Percentiles rank a stretch among this genome's conserved stretches.
Conservation (phyloP, 2,329 filamentous ascomycete species). For the Fusarium euwallaceae region DNA sequence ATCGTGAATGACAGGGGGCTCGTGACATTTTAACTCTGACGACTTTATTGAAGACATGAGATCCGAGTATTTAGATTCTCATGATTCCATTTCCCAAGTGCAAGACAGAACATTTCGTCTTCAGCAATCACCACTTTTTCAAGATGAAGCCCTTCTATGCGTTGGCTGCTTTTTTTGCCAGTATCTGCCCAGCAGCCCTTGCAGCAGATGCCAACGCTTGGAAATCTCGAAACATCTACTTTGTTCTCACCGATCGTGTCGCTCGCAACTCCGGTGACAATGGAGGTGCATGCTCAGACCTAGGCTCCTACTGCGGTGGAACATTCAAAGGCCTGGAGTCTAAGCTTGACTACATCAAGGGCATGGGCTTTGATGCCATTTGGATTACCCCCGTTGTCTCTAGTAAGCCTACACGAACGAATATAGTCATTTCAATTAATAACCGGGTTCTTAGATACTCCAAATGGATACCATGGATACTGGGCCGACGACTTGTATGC, state of each 20-base stretch:
- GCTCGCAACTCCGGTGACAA: slow-evolving; percentile 60
- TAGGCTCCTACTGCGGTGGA: slow-evolving; percentile 70
- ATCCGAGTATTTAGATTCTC: neutral
- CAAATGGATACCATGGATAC: slow-evolving; percentile 37
- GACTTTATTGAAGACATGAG: neutral
- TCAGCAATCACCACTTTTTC: neutral
- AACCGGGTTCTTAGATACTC: slow-evolving; percentile 14
- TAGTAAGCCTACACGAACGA: slow-evolving; percentile 47
- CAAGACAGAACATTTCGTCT: neutral
- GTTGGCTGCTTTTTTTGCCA: slow-evolving; percentile 20
- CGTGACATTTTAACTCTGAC: neutral
- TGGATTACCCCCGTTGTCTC: slow-evolving; percentile 71
- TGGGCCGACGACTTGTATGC: slow-evolving; percentile 33
- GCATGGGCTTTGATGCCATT: slow-evolving; percentile 70
- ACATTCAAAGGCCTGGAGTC: slow-evolving; percentile 70
- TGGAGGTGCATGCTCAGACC: slow-evolving; percentile 58
- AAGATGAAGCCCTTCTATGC: slow-evolving; percentile 26
- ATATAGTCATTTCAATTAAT: neutral
- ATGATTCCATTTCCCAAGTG: neutral
- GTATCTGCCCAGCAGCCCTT: slow-evolving; percentile 4
- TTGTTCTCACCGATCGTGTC: slow-evolving; percentile 69
- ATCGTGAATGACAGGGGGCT: neutral
- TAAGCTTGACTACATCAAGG: slow-evolving; percentile 73
- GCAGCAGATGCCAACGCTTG: slow-evolving; percentile 57
- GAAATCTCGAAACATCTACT: slow-evolving; percentile 70